Conservation (phyloP, 176 grass and related monocot genomes). For the Calamus simplicifolius region DNA sequence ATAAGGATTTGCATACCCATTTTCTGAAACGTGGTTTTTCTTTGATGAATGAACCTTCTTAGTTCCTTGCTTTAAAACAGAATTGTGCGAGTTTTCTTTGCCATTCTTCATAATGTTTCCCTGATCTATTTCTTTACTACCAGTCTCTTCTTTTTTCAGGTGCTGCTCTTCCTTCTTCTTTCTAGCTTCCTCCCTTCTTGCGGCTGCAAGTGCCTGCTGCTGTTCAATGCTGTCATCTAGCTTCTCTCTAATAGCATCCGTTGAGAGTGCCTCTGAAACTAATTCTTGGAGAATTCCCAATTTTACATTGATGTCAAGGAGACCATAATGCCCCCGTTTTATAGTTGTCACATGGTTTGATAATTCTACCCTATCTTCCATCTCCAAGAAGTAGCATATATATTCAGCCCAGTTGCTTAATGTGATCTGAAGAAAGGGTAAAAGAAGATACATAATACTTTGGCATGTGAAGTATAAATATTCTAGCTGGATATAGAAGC, state of each 20-base stretch:
- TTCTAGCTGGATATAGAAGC: too few relatives aligned
- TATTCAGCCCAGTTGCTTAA: conserved; percentile 66
- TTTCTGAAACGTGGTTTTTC: conserved; percentile 6
- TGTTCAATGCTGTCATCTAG: conserved; percentile 56
- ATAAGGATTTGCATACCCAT: conserved; percentile 2
- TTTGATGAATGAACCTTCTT: conserved; percentile 1
- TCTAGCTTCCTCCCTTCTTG: conserved; percentile 49
- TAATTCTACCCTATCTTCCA: conserved; percentile 43
- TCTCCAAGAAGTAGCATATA: conserved; percentile 68
- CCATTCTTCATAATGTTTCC: conserved; percentile 21
- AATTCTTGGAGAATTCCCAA: conserved; percentile 62
- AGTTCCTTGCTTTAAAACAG: neutral
- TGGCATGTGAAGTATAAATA: too few relatives aligned
- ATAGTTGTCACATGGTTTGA: conserved; percentile 44
- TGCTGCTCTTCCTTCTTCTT: conserved; percentile 42
- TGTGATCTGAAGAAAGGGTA: conserved; percentile 37
- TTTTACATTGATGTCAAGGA: conserved; percentile 49
- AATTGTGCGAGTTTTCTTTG: neutral
- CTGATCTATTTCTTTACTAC: conserved; percentile 28
- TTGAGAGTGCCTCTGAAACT: conserved; percentile 55
- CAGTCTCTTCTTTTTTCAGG: conserved; percentile 24
- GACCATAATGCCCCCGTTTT: conserved; percentile 77
- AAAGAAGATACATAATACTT: too few relatives aligned
- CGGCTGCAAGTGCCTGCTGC: conserved; percentile 41
- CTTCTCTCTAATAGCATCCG: conserved; percentile 49